Conservation (phyloP, 179 eudicot species). For the Drosera spatulata region DNA sequence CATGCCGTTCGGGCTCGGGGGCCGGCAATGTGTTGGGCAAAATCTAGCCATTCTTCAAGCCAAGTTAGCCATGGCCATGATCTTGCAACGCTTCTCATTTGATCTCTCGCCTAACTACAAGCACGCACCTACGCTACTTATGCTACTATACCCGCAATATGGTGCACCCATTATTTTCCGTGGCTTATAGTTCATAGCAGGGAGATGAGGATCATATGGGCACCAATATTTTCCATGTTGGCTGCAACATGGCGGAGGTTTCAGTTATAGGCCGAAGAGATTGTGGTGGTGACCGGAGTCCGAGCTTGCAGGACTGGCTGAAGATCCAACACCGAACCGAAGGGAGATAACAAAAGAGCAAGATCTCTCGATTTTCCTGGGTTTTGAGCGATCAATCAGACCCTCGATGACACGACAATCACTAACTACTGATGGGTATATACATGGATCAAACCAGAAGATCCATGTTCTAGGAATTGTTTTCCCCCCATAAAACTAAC, state of each 20-base stretch:
- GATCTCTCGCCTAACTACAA: constrained; percentile 44
- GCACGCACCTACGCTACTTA: constrained; percentile 56
- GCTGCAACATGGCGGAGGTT: neutral
- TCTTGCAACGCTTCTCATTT: constrained; percentile 3
- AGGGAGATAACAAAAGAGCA: no score
- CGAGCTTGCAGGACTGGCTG: neutral
- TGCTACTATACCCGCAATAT: constrained; percentile 56
- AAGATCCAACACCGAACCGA: no score
- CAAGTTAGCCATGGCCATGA: constrained; percentile 48
- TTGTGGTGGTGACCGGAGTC: neutral
- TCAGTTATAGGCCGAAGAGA: neutral
- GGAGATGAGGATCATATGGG: neutral
- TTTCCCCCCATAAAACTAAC: no score
- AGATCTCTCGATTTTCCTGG: no score
- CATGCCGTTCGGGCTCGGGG: constrained; percentile 69
- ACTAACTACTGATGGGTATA: no score
- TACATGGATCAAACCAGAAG: no score
- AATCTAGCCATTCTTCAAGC: constrained; percentile 54
- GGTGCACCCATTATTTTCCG: constrained; percentile 54
- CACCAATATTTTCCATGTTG: neutral
- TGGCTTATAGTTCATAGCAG: constrained; percentile 2
- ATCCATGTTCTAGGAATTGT: no score
- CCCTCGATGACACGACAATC: no score
- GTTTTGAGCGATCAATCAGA: no score
- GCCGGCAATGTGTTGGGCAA: constrained; percentile 58